Base-by-base conservation (phyloP, 1,284 basidiomycete genomes). In the Cutaneotrichosporon cavernicola region DNA sequence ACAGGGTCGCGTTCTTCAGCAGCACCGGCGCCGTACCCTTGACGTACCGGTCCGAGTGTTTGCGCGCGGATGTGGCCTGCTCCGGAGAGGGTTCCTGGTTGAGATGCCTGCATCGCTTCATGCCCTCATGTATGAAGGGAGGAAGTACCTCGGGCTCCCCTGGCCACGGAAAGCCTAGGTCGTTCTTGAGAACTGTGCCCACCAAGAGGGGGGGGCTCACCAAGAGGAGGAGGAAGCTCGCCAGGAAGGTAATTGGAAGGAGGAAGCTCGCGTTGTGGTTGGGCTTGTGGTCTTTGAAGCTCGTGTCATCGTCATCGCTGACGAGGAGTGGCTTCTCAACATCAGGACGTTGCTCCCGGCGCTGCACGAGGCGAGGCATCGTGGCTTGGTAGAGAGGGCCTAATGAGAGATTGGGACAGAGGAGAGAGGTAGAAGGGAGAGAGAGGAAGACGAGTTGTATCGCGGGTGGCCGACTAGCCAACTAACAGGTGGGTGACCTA, bases 1-100 rank as follows among this genome's bases (percentile, higher is more conserved):
- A 91, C 21, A 96, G 84, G 0, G 86, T 87, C 2, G 87, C 90
- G 76, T 95, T 92, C 74, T 84, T 84, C 70, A 95, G 88, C 70
- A 89, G 82, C 8, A 87, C 87, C 4, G 87, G 81, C 47, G 83
- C 84, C 0, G 88, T 89, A 4, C 87, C 88, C 26, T 66, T 77
- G 60, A 88, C 90, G 70, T 85, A 90, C 49, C 91, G 82, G 73
- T 94, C 91, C 6, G 88, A 91, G 40, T 76, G 57, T 8, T 83
- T 84, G 14, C 92, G 85, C 34, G 79, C 74, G 5, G 51, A 32
- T 53, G 79, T 74, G 72, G 89, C 90, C 32, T 58, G 68, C 50
- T 69, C 60, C 30, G 63, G 69, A 56, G 65, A 55, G 11, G 76
- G 76, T 7, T 68, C 66, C 13, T 72, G 65, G 22, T 69, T 61